Base-by-base conservation (phyloP, 768 basidiomycete species). In the Wakefieldia striispora region DNA sequence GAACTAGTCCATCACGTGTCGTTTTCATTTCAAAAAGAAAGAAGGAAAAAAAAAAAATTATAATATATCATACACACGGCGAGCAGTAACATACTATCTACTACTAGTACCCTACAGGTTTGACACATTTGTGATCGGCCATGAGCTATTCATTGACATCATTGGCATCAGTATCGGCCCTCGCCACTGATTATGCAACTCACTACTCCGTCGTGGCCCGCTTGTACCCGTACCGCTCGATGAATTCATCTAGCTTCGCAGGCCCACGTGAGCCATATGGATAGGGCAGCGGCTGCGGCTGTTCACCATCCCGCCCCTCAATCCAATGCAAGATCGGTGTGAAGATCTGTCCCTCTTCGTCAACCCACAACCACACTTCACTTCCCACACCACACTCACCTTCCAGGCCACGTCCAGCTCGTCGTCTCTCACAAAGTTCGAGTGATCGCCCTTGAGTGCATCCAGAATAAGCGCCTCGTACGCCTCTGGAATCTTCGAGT, bases 401-500 rank as follows among this genome's bases (percentile, higher is more conserved):
- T 95, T 97, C 95, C 95, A 99, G 3, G 95, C 97, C 45, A 87
- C 85, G 62, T 97, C 95, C 59, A 99, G 77, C 71, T 99, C 95
- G 70, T 99, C 95, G 67, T 97, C 82, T 54, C 95, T 84, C 50
- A 99, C 95, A 75, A 99, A 99, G 76, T 99, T 99, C 23, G 93
- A 95, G 72, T 97, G 95, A 64, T 99, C 95, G n/a, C 95, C 95
- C 67, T 86, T 90, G 70, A 99, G 79, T 13, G 92, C 91, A 64
- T 99, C 95, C 50, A 97, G 77, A 64, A 99, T 95, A 51, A 99
- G 83, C 10, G 88, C 86, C 72, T 97, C 91, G 67, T 97, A 95
- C 27, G 94, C 95, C 74, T 97, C 95, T 26, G 97, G 97, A 54
- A 99, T 97, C 70, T 87, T 86, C 42, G 83, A 70, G 53, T 97